Conservation (phyloP, 192 early-diverging fungal species). For the Haplosporangium gracile region DNA sequence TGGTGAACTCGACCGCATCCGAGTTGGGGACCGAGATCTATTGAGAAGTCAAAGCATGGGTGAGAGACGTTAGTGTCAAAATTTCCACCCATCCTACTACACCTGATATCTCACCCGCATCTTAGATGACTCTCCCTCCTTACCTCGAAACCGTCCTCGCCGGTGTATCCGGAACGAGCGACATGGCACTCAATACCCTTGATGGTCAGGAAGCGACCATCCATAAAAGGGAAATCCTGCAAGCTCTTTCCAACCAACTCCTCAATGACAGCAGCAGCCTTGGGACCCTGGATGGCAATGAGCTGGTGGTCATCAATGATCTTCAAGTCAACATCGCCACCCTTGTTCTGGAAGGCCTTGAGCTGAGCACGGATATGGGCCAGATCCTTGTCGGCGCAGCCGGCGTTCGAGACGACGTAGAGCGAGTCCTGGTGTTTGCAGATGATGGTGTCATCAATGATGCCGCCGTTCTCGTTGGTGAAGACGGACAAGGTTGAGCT, state of each 20-base stretch:
- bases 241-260: conserved; percentile 69
- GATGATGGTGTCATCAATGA: conserved; percentile 98
- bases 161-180: conserved; percentile 97
- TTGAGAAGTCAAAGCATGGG: background rate
- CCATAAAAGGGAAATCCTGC: conserved; percentile 92
- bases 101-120: no score
- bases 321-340: conserved; percentile 90
- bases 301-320: conserved; percentile 90
- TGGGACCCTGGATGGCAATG: conserved; percentile 94
- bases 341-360: conserved; percentile 84
- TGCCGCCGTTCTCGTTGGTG: conserved; percentile 96
- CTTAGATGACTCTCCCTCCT: no score
- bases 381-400: conserved; percentile 96
- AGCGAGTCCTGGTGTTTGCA: conserved; percentile 86
- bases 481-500: conserved; percentile 91
- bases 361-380: conserved; percentile 88
- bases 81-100: no score
- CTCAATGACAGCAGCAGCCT: conserved; percentile 79
- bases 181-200: conserved; percentile 87
- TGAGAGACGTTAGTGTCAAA: background rate
- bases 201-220: conserved; percentile 76
- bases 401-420: conserved; percentile 97
- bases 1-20: conserved; percentile 76
- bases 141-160: conserved; percentile 99
- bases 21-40: conserved; percentile 88